Conservation (phyloP, 108 stramenopile species). For the Nitzschia inconspicua region DNA sequence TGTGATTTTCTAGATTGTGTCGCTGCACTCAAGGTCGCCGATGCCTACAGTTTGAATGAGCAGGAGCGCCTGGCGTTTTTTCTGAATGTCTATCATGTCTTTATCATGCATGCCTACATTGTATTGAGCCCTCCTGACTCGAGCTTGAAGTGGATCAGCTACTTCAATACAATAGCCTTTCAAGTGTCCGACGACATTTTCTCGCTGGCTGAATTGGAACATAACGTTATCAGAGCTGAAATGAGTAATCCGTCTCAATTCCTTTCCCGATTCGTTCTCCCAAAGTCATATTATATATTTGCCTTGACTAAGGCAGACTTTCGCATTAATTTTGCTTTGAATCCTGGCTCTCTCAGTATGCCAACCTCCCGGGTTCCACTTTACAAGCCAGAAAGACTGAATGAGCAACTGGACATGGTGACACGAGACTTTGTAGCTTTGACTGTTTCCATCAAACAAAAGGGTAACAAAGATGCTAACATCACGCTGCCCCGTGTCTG, state of each 20-base stretch:
- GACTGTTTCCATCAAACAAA: slow-evolving; percentile 7
- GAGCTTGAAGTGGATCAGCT: slow-evolving; percentile 50
- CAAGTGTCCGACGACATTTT: slow-evolving; percentile 71
- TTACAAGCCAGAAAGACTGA: slow-evolving; percentile 19
- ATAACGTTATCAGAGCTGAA: slow-evolving; percentile 59
- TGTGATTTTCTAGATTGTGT: slow-evolving; percentile 53
- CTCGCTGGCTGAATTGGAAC: slow-evolving; percentile 72
- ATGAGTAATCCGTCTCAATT: slow-evolving; percentile 61
- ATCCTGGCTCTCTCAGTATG: slow-evolving; percentile 62
- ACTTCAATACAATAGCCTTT: slow-evolving; percentile 64
- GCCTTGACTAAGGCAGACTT: slow-evolving; percentile 44
- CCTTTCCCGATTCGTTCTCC: slow-evolving; percentile 51
- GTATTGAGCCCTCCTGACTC: slow-evolving; percentile 59
- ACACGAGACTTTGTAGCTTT: slow-evolving; percentile 14
- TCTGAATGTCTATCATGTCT: slow-evolving; percentile 70
- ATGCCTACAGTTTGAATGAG: slow-evolving; percentile 32
- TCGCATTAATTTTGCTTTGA: slow-evolving; percentile 68
- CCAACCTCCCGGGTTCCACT: slow-evolving; percentile 31
- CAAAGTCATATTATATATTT: slow-evolving; percentile 48
- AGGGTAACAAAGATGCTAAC: slow-evolving; percentile 11
- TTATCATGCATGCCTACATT: slow-evolving; percentile 68
- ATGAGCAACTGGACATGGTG: slow-evolving; percentile 33
- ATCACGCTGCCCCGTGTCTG: slow-evolving; percentile 38
- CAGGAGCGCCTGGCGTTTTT: slow-evolving; percentile 52
- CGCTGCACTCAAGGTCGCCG: slow-evolving; percentile 43